Evolutionary conservation across 768 basidiomycete species (phyloP).

Genomic region (Rhodotorula kratochvilovae): DNA sequence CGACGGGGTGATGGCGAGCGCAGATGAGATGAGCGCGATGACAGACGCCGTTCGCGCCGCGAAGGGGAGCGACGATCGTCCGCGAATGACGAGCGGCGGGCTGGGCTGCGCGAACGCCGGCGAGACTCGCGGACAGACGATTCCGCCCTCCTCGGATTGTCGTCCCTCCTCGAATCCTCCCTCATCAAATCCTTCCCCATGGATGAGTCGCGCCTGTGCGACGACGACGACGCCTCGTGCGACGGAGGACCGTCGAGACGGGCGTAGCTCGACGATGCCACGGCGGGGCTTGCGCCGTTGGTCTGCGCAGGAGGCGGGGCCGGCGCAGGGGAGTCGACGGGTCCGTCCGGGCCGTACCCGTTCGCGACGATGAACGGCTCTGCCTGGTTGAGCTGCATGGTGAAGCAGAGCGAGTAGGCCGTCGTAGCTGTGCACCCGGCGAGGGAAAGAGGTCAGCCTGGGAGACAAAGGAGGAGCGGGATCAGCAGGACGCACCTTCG

Average conservation of each 20-base stretch:
- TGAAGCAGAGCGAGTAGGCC: background rate
- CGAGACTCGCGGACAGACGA: too few species aligned
- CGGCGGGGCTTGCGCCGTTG: too few species aligned
- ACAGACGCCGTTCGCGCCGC: background rate
- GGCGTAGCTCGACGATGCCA: background rate
- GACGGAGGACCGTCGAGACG: too few species aligned
- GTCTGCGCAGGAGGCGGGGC: background rate
- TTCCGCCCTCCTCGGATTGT: too few species aligned
- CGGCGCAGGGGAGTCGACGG: background rate
- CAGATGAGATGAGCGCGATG: too few species aligned
- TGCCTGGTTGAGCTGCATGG: background rate
- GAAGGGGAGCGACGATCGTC: background rate
- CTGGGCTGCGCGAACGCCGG: too few species aligned
- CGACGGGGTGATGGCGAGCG: too few species aligned
- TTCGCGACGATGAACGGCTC: background rate
- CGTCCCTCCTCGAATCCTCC: too few species aligned
- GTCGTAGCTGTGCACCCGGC: background rate
- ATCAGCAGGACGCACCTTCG: background rate
- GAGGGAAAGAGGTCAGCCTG: too few species aligned
- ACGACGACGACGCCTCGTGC: background rate
- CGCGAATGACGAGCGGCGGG: background rate
- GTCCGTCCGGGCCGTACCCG: background rate
- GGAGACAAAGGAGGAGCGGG: too few species aligned
- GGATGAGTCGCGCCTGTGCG: too few species aligned
- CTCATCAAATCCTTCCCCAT: too few species aligned